Base-by-base conservation (phyloP, 2,329 filamentous ascomycete genomes). In the Trichoderma atrobrunneum region DNA sequence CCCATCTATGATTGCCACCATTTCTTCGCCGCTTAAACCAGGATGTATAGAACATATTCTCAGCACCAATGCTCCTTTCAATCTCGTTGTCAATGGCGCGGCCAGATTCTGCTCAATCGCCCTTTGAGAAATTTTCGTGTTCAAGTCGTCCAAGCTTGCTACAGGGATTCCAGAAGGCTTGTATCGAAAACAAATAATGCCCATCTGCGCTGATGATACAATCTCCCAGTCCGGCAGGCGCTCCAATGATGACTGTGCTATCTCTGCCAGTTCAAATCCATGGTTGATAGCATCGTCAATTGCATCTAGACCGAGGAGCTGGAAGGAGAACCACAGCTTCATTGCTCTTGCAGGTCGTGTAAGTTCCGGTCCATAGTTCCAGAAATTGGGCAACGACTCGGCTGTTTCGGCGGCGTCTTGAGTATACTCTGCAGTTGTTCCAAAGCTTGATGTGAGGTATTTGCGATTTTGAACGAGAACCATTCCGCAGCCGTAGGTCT, bases 261-360 rank as follows among this genome's bases (percentile, higher is more conserved):
- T 71, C 61, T 78, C 74, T 1, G 75, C 77, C 0, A 77, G 60
- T 10, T 70, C 43, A 1, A 78, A 76, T 0, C 76, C 77, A 3
- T 78, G 74, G 72, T 78, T 73, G 24, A 78, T 73, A 72, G 75
- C 74, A 14, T 63, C 59, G 7, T 76, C 74, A 10, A 78, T 51
- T 5, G 54, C 60, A 3, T 78, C 75, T 7, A 76, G 68, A 0
- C 76, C 77, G 12, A 78, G 70, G 0, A 77, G 75, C 0, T 74
- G 72, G 0, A 78, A 11, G 0, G 76, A 76, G 12, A 78, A 78
- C 77, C 77, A 77, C 11, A 78, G 26, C 48, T 78, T 78, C 75
- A 77, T 78, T 3, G 76, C 77, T 0, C 75, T 72, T 1, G 76
- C 75, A 1, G 77, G 75, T 0, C 77, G 68, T 0, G 76, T 77